These are phyloP conservation scores for Hippophae tibetana DNA, from an alignment of 306 rosid species.

Conservation along the genomic window DNA sequence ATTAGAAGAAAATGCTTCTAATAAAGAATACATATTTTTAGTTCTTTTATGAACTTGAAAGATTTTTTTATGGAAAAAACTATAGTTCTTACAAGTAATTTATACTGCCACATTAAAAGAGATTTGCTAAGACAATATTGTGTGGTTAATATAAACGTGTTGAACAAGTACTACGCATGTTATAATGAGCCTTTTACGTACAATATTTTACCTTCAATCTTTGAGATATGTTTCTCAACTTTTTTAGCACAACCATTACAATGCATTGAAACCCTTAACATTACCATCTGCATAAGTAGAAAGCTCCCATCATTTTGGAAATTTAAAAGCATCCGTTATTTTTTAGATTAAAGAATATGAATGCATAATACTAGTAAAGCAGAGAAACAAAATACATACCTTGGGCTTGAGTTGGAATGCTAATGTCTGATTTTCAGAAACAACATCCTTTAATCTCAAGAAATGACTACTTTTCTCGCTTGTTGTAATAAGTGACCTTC, in stretches of 20 bases:
- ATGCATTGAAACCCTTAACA: conserved; percentile 82
- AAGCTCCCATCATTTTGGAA: neutral
- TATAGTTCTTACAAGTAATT: too few relatives aligned
- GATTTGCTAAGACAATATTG: too few relatives aligned
- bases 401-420: conserved; percentile 87
- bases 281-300: conserved; percentile 49
- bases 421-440: conserved; percentile 65
- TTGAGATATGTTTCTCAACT: conserved; percentile 78
- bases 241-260: conserved; percentile 88
- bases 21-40: too few relatives aligned
- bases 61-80: too few relatives aligned
- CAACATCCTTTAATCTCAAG: conserved; percentile 66
- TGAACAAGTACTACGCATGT: too few relatives aligned
- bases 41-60: too few relatives aligned
- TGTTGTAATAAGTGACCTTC: conserved; percentile 32
- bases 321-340: neutral
- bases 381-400: conserved; percentile 26
- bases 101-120: too few relatives aligned
- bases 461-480: conserved; percentile 27
- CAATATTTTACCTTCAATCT: conserved; percentile 54
- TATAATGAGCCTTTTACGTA: neutral
- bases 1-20: too few relatives aligned
- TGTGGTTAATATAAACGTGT: too few relatives aligned
- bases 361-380: neutral
- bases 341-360: neutral